phyloP scores from a whole-genome alignment of 164 flowering plant species.

The Stephania japonica region DNA sequence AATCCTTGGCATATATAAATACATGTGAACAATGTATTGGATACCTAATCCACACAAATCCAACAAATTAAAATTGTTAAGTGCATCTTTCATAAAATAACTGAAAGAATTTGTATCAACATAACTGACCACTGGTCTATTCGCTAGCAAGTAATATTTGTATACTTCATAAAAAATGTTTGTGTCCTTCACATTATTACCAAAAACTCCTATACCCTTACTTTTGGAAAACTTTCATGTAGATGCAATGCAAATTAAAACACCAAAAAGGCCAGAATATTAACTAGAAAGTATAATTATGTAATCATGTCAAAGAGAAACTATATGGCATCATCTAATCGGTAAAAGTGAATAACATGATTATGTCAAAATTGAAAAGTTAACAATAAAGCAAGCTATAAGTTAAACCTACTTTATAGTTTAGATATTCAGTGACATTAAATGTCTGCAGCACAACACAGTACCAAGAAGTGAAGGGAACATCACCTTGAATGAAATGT shows the following conservation, averaged over 20 bases:
- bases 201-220: slow-evolving; percentile 91
- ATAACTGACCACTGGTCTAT: slow-evolving; percentile 80
- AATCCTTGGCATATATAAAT: slow-evolving; percentile 44
- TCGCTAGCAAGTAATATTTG: slow-evolving; percentile 87
- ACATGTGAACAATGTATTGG: slow-evolving; percentile 91
- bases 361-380: neutral
- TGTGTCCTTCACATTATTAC: slow-evolving; percentile 90
- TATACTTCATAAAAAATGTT: slow-evolving; percentile 91
- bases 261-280: neutral
- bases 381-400: neutral
- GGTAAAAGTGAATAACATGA: too few relatives aligned
- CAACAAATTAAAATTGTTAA: neutral
- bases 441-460: slow-evolving; percentile 86
- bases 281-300: neutral
- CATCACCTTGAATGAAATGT: slow-evolving; percentile 85
- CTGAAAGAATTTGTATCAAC: neutral
- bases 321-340: slow-evolving; percentile 1
- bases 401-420: slow-evolving; percentile 76
- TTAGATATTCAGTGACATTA: slow-evolving; percentile 88
- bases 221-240: slow-evolving; percentile 73
- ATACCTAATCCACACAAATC: slow-evolving; percentile 40
- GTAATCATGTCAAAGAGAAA: neutral
- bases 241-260: slow-evolving; percentile 9
- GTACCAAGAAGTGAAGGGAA: slow-evolving; percentile 93
- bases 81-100: neutral